phyloP scores from a whole-genome alignment of 2,329 filamentous ascomycete genomes.

The Cryphonectria radicalis region DNA sequence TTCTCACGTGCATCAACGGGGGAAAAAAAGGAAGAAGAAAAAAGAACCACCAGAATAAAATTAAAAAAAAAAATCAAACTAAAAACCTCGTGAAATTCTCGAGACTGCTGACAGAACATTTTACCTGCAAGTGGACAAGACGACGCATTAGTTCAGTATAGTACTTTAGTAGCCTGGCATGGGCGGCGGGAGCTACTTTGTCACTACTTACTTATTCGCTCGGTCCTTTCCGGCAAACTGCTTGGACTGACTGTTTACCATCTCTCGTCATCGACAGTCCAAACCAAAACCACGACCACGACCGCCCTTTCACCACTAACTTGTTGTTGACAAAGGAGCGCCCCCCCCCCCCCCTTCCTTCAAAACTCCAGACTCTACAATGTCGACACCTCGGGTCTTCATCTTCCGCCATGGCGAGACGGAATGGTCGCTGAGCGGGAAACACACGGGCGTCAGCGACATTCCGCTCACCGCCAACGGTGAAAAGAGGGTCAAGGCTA shows the following conservation, averaged over 20 bases:
- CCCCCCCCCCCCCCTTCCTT: no score
- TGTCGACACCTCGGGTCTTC: conserved; percentile 72
- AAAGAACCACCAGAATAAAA: no score
- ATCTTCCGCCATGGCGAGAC: conserved; percentile 91
- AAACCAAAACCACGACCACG: not conserved
- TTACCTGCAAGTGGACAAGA: no score
- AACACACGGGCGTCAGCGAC: conserved; percentile 85
- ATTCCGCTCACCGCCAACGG: conserved; percentile 83
- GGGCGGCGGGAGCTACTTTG: not conserved
- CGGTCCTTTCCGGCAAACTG: not conserved
- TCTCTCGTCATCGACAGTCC: not conserved
- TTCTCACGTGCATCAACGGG: not conserved
- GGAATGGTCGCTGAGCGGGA: conserved; percentile 88
- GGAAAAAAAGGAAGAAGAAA: no score
- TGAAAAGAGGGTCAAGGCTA: conserved; percentile 74
- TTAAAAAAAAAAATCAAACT: no score
- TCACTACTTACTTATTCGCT: not conserved
- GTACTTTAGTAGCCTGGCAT: not conserved
- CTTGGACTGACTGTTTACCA: not conserved
- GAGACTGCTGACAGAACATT: not conserved
- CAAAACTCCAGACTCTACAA: conserved; percentile 29
- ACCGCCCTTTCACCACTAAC: not conserved
- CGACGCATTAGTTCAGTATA: not conserved
- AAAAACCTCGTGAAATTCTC: not conserved
- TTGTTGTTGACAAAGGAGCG: not conserved